Conservation (phyloP, 371 early-diverging fungal genomes). For the Mortierella sp. region DNA sequence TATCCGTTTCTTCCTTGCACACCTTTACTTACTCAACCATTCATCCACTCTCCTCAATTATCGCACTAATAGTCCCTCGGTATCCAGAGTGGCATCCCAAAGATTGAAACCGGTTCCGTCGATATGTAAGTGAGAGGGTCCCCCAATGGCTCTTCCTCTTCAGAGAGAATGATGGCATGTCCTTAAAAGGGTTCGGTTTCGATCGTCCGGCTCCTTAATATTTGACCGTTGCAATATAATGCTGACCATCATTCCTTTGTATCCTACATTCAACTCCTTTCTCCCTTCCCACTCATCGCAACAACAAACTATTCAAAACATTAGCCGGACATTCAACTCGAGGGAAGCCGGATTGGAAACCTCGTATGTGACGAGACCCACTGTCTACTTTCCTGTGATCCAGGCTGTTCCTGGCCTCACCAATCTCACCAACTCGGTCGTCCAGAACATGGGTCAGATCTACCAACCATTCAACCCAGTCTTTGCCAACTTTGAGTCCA, state of each 20-base stretch:
- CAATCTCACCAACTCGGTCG: constrained; percentile 35
- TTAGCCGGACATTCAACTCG: constrained; percentile 28
- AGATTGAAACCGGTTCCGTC: constrained; percentile 29
- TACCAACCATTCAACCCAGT: constrained; percentile 35
- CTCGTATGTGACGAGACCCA: constrained; percentile 16
- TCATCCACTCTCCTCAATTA: neutral
- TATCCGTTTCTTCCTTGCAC: too few species aligned
- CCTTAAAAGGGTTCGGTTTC: neutral
- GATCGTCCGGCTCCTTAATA: neutral
- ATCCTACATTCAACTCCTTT: neutral
- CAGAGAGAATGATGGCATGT: neutral
- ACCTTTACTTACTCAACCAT: neutral
- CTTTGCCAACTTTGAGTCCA: constrained; percentile 41
- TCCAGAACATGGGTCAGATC: constrained; percentile 2
- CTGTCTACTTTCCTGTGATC: constrained; percentile 41
- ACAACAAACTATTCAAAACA: too few species aligned
- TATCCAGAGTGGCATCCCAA: constrained; percentile 50
- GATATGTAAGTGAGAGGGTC: constrained; percentile 29
- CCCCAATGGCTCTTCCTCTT: neutral
- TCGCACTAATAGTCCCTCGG: constrained; percentile 29
- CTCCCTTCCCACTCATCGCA: neutral
- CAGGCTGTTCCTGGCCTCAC: constrained; percentile 35
- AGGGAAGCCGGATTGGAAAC: constrained; percentile 29
- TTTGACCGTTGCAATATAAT: neutral
- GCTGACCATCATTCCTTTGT: neutral